Evolutionary conservation across 179 eudicot species (phyloP), one percentile per base, ranked within the genome.

Genomic region (Drosera spatulata): DNA sequence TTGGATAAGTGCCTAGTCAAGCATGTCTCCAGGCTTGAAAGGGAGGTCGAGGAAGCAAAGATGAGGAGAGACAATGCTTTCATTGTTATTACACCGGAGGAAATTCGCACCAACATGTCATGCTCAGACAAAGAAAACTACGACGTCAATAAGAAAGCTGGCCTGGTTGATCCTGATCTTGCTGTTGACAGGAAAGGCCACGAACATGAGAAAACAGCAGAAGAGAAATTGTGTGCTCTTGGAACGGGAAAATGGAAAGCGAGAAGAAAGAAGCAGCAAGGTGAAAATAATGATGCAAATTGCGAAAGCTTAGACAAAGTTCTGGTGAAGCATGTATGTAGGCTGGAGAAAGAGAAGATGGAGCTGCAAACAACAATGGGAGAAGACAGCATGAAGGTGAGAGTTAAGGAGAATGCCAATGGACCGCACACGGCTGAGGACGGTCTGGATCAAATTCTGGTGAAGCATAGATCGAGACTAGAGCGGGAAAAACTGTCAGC

Each of bases 11-110:
- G 44, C 62, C 60, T 88, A 79, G 91, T 91, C 22, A 93, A 74
- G 70, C 95, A 73, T 61, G 75, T 93, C 42, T 71, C 95, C 0
- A 79, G 76, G 61, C 93, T 88, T 7, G 99, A 93, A 78, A 78
- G 75, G 59, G 99, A 71, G 68, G 88, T 93, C 61, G 79, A 76
- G 58, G 99, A 86, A 73, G 90, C 96, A 43, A 86, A 73, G 68
- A 72, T 73, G 60, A 68, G 58, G 62, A 79, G 66, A 68, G 65
- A 55, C 33, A 22, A 22, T 22, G 33, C 33, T 22, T 22, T 22
- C 33, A 22, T 22, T 22, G 33, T 22, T 22, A 22, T 22, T 22
- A 22, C 33, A 22, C 33, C 33, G 33, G 33, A 22, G 0, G 33
- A 22, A 22, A 22, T 22, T 22, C 33, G 33, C 33, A 22, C 46